Conservation (phyloP, 805 yeast genomes). For the Kodamaea kaohsiungensis region DNA sequence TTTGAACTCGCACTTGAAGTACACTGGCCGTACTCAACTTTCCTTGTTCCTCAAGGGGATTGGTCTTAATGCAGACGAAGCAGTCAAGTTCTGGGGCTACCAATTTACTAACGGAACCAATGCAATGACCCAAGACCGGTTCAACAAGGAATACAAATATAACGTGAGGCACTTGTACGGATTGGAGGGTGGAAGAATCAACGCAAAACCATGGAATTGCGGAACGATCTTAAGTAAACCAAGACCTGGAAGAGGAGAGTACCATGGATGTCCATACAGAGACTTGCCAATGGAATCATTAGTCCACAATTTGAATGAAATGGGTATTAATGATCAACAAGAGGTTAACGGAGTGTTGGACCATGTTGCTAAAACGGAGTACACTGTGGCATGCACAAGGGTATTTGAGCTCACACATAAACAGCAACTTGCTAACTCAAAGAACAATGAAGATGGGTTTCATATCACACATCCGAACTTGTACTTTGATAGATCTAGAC, state of each 20-base stretch:
- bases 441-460: conserved; percentile 47
- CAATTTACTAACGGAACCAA: conserved; percentile 61
- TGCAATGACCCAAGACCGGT: conserved; percentile 63
- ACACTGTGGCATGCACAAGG: conserved; percentile 84
- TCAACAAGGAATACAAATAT: conserved; percentile 86
- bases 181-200: conserved; percentile 83
- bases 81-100: conserved; percentile 78
- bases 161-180: conserved; percentile 90
- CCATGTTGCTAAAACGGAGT: conserved; percentile 66
- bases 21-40: conserved; percentile 82
- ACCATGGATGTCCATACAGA: conserved; percentile 93
- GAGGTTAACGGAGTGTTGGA: conserved; percentile 64
- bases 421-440: conserved; percentile 37
- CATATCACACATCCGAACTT: conserved; percentile 84
- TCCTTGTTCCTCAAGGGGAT: conserved; percentile 85
- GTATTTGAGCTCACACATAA: conserved; percentile 77
- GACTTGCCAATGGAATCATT: conserved; percentile 70
- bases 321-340: conserved; percentile 65
- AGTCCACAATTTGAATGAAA: conserved; percentile 50
- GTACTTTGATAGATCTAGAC: conserved; percentile 77
- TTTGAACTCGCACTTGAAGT: conserved; percentile 70
- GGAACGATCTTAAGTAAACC: conserved; percentile 71
- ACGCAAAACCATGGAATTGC: conserved; percentile 87
- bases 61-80: conserved; percentile 86
- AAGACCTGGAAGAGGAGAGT: conserved; percentile 65